Conservation (phyloP, 1,284 basidiomycete species). For the Hymenochaete sp. region DNA sequence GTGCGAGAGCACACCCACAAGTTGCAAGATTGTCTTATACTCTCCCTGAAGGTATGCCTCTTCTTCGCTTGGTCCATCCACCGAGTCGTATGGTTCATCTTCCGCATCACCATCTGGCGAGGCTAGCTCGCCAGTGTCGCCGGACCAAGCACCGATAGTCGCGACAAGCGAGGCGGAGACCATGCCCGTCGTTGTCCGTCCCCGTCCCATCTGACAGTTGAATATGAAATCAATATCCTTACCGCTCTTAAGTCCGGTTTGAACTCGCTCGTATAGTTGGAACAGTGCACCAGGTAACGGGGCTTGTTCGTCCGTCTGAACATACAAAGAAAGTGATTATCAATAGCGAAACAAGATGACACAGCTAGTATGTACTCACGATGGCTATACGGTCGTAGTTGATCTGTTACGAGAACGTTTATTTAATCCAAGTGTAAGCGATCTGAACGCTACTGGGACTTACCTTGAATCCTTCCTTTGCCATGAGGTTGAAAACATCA, state of each 20-base stretch:
- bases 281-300: constrained; percentile 81
- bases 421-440: neutral
- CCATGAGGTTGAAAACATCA: constrained; percentile 73
- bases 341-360: constrained; percentile 3
- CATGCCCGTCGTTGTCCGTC: constrained; percentile 91
- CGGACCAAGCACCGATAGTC: constrained; percentile 58
- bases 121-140: constrained; percentile 31
- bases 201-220: constrained; percentile 82
- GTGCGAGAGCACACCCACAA: constrained; percentile 82
- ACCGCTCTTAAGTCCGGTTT: constrained; percentile 43
- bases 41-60: constrained; percentile 88
- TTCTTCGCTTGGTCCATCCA: constrained; percentile 76
- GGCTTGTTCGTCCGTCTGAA: constrained; percentile 90
- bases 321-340: constrained; percentile 5
- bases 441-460: constrained; percentile 18
- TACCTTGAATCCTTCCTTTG: constrained; percentile 70
- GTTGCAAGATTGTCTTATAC: constrained; percentile 93
- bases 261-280: constrained; percentile 69
- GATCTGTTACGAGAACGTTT: constrained; percentile 40
- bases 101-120: constrained; percentile 35
- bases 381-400: constrained; percentile 85
- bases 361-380: constrained; percentile 37
- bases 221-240: constrained; percentile 73
- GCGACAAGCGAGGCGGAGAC: constrained; percentile 83
- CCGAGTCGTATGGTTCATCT: constrained; percentile 47